Conservation (phyloP, 441 rosid species). For the Pelargonium australe region DNA sequence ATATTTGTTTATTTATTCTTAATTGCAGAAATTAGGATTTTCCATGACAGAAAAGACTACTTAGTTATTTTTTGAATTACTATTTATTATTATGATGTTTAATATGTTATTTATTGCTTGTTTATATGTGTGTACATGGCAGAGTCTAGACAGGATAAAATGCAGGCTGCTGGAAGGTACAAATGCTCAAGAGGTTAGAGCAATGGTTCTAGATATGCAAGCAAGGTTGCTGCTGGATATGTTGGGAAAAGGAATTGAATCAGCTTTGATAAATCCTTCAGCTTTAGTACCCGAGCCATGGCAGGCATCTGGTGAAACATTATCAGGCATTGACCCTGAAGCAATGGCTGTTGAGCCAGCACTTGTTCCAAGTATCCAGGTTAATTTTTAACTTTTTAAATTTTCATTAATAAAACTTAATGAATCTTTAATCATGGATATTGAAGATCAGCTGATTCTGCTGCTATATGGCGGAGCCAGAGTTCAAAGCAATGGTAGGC, state of each 20-base stretch:
- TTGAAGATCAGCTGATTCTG: slow-evolving; percentile 13
- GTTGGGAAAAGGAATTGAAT: slow-evolving; percentile 98
- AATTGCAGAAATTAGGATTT: neutral
- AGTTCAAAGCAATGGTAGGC: too few relatives aligned
- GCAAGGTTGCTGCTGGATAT: slow-evolving; percentile 94
- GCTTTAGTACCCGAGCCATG: slow-evolving; percentile 85
- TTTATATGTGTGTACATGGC: slow-evolving; percentile 30
- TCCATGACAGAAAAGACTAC: neutral
- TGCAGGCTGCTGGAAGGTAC: slow-evolving; percentile 97
- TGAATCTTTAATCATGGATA: slow-evolving; percentile 6
- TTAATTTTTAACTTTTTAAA: slow-evolving; percentile 22
- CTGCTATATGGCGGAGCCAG: neutral
- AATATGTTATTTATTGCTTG: too few relatives aligned
- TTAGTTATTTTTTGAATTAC: neutral
- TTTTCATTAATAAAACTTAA: slow-evolving; percentile 10
- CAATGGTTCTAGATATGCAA: slow-evolving; percentile 99
- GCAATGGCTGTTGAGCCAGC: slow-evolving; percentile 94
- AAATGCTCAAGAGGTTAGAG: slow-evolving; percentile 99
- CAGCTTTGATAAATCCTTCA: slow-evolving; percentile 94
- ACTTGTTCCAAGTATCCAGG: slow-evolving; percentile 89
- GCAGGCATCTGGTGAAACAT: slow-evolving; percentile 71
- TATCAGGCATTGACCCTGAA: slow-evolving; percentile 74
- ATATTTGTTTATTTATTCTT: neutral
- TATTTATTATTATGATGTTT: too few relatives aligned
- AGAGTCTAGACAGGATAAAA: slow-evolving; percentile 97